Evolutionary conservation across 106 monocot genomes (phyloP).

Genomic region (Phalaenopsis equestris): DNA sequence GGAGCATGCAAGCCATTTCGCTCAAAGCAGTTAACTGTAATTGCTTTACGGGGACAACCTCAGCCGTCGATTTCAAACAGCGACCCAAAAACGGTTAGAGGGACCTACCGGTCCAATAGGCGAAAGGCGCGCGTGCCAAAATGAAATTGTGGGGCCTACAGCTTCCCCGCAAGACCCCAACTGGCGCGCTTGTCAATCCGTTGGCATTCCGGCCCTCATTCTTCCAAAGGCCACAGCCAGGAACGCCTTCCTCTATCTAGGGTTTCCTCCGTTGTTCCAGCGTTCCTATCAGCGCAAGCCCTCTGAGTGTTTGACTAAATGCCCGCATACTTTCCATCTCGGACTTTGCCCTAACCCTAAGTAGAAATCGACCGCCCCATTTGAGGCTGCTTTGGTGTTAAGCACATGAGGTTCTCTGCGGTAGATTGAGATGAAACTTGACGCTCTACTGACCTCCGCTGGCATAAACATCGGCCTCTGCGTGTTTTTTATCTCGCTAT

Average conservation of each 20-base stretch:
- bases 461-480: conserved; percentile 82
- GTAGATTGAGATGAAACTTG: conserved; percentile 56
- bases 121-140: background rate
- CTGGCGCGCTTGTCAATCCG: background rate
- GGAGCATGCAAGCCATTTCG: background rate
- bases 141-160: background rate
- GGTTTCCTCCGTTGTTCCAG: background rate
- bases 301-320: background rate
- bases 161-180: background rate
- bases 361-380: background rate
- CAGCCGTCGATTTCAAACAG: background rate
- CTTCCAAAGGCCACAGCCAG: background rate
- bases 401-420: background rate
- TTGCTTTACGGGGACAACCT: background rate
- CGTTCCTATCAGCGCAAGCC: background rate
- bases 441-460: conserved; percentile 79
- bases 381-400: background rate
- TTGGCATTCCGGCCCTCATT: background rate
- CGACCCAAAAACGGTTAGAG: background rate
- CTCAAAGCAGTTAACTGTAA: background rate
- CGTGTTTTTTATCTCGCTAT: conserved; percentile 54
- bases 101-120: background rate
- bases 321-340: background rate
- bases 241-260: too few relatives aligned
- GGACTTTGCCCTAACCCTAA: background rate